Conservation (phyloP, 2,329 filamentous ascomycete species). For the Leptodontidium sp. region DNA sequence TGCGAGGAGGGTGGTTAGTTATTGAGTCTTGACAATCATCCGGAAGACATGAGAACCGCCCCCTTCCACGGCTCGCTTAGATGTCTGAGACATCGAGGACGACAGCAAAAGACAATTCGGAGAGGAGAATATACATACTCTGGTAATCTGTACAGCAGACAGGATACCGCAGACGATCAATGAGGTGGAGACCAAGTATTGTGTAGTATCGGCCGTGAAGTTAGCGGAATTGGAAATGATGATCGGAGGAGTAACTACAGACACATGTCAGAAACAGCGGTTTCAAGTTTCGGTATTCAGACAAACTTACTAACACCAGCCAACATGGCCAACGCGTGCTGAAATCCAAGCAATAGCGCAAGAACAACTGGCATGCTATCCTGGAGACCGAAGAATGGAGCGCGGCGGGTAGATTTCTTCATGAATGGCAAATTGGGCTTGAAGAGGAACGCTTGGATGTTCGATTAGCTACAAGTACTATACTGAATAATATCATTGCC, state of each 20-base stretch:
- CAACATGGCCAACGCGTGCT: slow-evolving; percentile 79
- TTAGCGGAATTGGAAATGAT: slow-evolving; percentile 69
- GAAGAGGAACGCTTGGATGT: slow-evolving; percentile 72
- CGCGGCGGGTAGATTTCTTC: slow-evolving; percentile 63
- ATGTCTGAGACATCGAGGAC: background rate
- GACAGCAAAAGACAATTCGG: background rate
- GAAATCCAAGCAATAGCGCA: slow-evolving; percentile 77
- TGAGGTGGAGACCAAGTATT: slow-evolving; percentile 69
- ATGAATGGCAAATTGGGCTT: slow-evolving; percentile 80
- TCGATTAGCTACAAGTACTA: slow-evolving; percentile 24
- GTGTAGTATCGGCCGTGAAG: slow-evolving; percentile 64
- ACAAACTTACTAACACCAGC: slow-evolving; percentile 49
- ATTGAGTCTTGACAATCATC: background rate
- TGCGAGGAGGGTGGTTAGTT: slow-evolving; percentile 46
- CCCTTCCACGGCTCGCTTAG: background rate
- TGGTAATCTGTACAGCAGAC: slow-evolving; percentile 79
- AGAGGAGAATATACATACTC: slow-evolving; percentile 4
- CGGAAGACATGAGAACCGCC: background rate
- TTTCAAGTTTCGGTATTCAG: no score
- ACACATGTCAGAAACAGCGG: slow-evolving; percentile 50
- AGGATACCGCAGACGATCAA: slow-evolving; percentile 80
- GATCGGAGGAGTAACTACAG: slow-evolving; percentile 80
- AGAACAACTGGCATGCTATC: slow-evolving; percentile 80
- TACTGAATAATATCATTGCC: background rate
- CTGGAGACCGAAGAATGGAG: slow-evolving; percentile 86